Evolutionary conservation across 2,329 filamentous ascomycete species (phyloP).

Genomic region (Colletotrichum spaethianum): DNA sequence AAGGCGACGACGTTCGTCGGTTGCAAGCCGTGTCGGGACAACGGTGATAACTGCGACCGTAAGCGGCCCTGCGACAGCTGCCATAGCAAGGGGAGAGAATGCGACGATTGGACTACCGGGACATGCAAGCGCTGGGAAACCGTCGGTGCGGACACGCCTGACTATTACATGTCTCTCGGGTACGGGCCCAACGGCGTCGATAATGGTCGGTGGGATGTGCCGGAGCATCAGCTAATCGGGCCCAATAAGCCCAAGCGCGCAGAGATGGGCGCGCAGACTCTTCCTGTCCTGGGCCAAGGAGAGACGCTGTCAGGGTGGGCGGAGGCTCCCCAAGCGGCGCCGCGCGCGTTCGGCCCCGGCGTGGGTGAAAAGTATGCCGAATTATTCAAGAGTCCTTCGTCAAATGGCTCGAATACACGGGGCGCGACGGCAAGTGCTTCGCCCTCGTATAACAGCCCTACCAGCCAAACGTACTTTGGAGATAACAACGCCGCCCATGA

Average conservation of each 20-base stretch:
- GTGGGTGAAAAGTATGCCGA: not conserved
- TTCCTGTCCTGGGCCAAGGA: not conserved
- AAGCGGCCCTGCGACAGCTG: slow-evolving; percentile 57
- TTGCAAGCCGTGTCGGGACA: slow-evolving; percentile 27
- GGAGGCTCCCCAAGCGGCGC: not conserved
- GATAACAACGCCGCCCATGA: slow-evolving; percentile 24
- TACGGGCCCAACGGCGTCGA: slow-evolving; percentile 49
- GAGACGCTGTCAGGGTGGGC: not conserved
- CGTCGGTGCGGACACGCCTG: slow-evolving; percentile 44
- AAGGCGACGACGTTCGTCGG: slow-evolving; percentile 9
- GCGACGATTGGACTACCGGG: slow-evolving; percentile 33
- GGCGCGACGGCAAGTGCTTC: not conserved
- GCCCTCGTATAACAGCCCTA: not conserved
- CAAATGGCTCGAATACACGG: too few species aligned
- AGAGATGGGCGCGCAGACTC: slow-evolving; percentile 35
- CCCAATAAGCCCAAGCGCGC: slow-evolving; percentile 27
- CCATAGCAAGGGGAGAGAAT: slow-evolving; percentile 35
- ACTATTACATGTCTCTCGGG: slow-evolving; percentile 54
- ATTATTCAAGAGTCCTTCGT: not conserved
- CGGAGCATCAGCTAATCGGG: slow-evolving; percentile 22
- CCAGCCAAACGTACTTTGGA: slow-evolving; percentile 6
- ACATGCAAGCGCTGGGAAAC: slow-evolving; percentile 13
- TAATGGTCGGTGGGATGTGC: slow-evolving; percentile 33
- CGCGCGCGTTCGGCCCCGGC: not conserved
- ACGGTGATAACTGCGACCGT: slow-evolving; percentile 49